Conservation (phyloP, 139 green algal species). For the Klebsormidium nitens region DNA sequence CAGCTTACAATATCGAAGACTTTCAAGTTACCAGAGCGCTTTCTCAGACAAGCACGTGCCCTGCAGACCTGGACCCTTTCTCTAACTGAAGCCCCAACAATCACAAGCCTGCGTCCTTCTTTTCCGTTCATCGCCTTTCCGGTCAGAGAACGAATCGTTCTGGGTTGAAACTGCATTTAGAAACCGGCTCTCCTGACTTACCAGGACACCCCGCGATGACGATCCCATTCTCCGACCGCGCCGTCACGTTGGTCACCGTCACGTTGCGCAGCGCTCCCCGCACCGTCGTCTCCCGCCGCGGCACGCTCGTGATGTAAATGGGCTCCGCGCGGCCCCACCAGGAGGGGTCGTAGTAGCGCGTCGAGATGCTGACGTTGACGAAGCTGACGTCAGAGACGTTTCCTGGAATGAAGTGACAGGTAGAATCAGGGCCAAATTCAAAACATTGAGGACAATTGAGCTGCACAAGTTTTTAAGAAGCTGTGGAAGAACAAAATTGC, state of each 20-base stretch:
- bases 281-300: background rate
- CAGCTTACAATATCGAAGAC: too few species aligned
- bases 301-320: constrained; percentile 23
- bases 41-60: too few species aligned
- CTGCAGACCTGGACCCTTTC: too few species aligned
- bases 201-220: constrained; percentile 14
- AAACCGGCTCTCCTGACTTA: too few species aligned
- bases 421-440: too few species aligned
- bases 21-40: too few species aligned
- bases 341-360: constrained; percentile 23
- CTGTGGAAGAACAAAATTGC: background rate
- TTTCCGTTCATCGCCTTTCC: too few species aligned
- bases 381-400: constrained; percentile 6
- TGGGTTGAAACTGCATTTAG: too few species aligned
- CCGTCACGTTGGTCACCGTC: constrained; percentile 5
- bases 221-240: constrained; percentile 27
- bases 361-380: constrained; percentile 13
- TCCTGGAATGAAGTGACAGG: background rate
- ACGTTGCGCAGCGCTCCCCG: constrained; percentile 5
- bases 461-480: background rate
- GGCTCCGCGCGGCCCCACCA: constrained; percentile 24
- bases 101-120: too few species aligned
- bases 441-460: background rate
- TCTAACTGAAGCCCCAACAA: too few species aligned
- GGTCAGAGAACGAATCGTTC: too few species aligned